Evolutionary conservation across 2,329 filamentous ascomycete genomes (phyloP).

Genomic region (Fusarium sp.): DNA sequence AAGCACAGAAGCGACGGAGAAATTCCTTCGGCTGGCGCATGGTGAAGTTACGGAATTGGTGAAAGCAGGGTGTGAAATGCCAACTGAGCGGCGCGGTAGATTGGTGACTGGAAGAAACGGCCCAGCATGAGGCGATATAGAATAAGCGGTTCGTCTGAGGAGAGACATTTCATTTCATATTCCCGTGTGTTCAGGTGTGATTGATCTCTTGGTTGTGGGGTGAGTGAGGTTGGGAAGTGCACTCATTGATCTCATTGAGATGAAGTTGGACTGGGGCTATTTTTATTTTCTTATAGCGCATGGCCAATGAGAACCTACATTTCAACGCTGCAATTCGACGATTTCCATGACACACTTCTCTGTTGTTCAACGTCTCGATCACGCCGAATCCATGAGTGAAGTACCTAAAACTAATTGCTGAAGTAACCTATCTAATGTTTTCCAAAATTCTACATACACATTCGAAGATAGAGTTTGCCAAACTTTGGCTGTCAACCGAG

Average conservation of each 20-base stretch:
- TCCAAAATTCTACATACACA: not conserved
- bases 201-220: slow-evolving; percentile 4
- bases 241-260: slow-evolving; percentile 13
- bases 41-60: slow-evolving; percentile 5
- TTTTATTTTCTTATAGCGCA: not conserved
- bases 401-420: not conserved
- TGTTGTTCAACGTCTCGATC: not conserved
- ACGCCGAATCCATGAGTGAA: not conserved
- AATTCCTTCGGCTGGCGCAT: slow-evolving; percentile 41
- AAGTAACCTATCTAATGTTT: not conserved
- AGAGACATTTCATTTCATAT: slow-evolving; percentile 37
- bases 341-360: not conserved
- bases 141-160: slow-evolving; percentile 19
- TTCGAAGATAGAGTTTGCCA: not conserved
- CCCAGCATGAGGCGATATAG: slow-evolving; percentile 24
- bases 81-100: slow-evolving; percentile 5
- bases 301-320: slow-evolving; percentile 25
- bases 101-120: slow-evolving; percentile 12
- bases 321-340: not conserved
- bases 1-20: slow-evolving; percentile 51
- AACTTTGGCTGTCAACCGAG: not conserved
- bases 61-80: slow-evolving; percentile 7
- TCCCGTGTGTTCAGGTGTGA: slow-evolving; percentile 3
- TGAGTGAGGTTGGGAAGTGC: slow-evolving; percentile 10
- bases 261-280: slow-evolving; percentile 16